Evolutionary conservation across 768 basidiomycete genomes (phyloP).

Genomic region (Melanogaster broomeanus): DNA sequence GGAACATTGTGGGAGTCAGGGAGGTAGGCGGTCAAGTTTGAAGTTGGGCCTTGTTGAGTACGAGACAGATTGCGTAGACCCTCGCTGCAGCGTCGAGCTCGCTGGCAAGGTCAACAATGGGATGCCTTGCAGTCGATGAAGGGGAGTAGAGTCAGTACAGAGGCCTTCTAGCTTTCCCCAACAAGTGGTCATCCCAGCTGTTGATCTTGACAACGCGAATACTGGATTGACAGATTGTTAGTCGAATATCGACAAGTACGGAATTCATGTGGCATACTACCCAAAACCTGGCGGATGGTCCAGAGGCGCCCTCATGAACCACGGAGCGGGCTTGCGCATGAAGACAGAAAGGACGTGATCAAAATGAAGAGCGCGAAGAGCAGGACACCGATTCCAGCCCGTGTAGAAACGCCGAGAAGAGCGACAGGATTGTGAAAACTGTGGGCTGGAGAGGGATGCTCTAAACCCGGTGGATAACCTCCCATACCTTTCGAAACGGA

Average conservation of each 20-base stretch:
- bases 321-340: slow-evolving; percentile 31
- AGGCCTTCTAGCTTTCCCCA: slow-evolving; percentile 22
- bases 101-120: too few relatives aligned
- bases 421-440: slow-evolving; percentile 21
- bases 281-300: slow-evolving; percentile 28
- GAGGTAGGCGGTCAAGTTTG: too few relatives aligned
- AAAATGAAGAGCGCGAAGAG: slow-evolving; percentile 23
- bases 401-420: slow-evolving; percentile 29
- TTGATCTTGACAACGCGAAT: slow-evolving; percentile 31
- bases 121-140: too few relatives aligned
- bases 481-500: slow-evolving; percentile 32
- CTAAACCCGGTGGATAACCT: slow-evolving; percentile 27
- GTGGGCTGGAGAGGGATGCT: slow-evolving; percentile 28
- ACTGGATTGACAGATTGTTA: slow-evolving; percentile 2
- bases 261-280: slow-evolving; percentile 17
- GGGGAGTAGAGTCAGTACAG: too few relatives aligned
- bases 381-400: slow-evolving; percentile 31
- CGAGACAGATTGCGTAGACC: too few relatives aligned
- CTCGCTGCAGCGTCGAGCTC: too few relatives aligned
- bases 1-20: too few relatives aligned
- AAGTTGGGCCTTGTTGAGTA: too few relatives aligned
- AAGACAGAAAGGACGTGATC: slow-evolving; percentile 31
- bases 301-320: slow-evolving; percentile 30
- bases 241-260: not conserved
- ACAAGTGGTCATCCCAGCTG: slow-evolving; percentile 26